phyloP scores from a whole-genome alignment of 352 stramenopile genomes.

The Phytophthora brassicae region DNA sequence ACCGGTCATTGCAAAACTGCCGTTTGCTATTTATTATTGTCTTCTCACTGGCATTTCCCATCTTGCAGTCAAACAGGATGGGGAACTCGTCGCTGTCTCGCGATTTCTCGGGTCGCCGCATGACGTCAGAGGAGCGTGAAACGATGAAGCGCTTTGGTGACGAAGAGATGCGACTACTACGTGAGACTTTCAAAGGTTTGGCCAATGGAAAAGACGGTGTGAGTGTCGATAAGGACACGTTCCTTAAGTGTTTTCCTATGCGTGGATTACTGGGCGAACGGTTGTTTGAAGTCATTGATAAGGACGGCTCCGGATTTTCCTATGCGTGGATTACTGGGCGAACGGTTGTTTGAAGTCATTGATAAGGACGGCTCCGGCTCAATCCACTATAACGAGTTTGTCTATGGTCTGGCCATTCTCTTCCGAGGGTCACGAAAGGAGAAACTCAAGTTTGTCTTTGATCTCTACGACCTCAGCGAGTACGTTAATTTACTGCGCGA shows the following conservation, averaged over 20 bases:
- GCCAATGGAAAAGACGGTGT: conserved; percentile 59
- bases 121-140: conserved; percentile 59
- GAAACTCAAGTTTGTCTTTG: conserved; percentile 93
- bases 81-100: conserved; percentile 62
- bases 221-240: conserved; percentile 92
- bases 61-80: conserved; percentile 34
- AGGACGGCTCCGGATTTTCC: conserved; percentile 89
- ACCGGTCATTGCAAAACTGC: conserved; percentile 33
- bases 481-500: conserved; percentile 29
- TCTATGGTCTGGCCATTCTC: conserved; percentile 87
- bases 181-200: conserved; percentile 80
- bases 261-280: conserved; percentile 90
- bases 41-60: conserved; percentile 16
- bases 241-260: conserved; percentile 93
- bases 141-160: conserved; percentile 79
- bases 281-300: conserved; percentile 92
- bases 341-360: conserved; percentile 92
- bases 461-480: conserved; percentile 91
- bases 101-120: conserved; percentile 52
- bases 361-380: conserved; percentile 88
- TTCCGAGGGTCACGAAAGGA: conserved; percentile 86
- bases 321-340: conserved; percentile 87
- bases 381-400: conserved; percentile 92
- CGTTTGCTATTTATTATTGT: conserved; percentile 31
- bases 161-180: conserved; percentile 76